These are phyloP conservation scores for Podochytrium sp. DNA, from an alignment of 192 early-diverging fungal species.

Conservation along the genomic window DNA sequence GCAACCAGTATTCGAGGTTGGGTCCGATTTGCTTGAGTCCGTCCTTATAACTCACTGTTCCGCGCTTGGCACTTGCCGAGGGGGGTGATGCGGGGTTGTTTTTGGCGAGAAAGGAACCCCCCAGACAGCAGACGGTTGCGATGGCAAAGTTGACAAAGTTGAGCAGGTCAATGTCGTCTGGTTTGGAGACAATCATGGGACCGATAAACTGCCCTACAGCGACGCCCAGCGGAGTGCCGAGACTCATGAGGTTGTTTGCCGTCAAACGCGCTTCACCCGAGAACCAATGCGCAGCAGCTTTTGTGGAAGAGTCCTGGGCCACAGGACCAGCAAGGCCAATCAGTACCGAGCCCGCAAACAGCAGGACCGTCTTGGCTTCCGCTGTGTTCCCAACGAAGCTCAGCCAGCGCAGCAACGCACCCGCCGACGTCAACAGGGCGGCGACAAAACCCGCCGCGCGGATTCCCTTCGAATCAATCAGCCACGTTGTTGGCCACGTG, in stretches of 20 bases:
- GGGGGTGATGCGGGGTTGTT: conserved; percentile 31
- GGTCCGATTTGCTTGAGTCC: conserved; percentile 7
- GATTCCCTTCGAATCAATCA: conserved; percentile 4
- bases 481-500: no score
- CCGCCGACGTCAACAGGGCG: neutral
- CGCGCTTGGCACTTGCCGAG: conserved; percentile 12
- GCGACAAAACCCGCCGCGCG: neutral
- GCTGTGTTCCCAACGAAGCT: neutral
- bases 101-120: conserved; percentile 11
- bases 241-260: conserved; percentile 36
- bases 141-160: conserved; percentile 25
- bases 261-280: conserved; percentile 27
- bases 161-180: neutral
- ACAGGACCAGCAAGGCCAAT: neutral
- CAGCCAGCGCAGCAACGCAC: neutral
- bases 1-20: conserved; percentile 27
- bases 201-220: neutral
- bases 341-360: neutral
- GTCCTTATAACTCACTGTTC: conserved; percentile 15
- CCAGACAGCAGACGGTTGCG: conserved; percentile 11
- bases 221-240: conserved; percentile 5
- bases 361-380: neutral
- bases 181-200: conserved; percentile 23
- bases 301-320: conserved; percentile 9
- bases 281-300: conserved; percentile 37